A percentile compares a stretch with the other conserved stretches of the same genome.
These are phyloP conservation scores for Monilinia vaccinii-corymbosi DNA, from an alignment of 2,329 filamentous ascomycete genomes.

Conservation along the genomic window DNA sequence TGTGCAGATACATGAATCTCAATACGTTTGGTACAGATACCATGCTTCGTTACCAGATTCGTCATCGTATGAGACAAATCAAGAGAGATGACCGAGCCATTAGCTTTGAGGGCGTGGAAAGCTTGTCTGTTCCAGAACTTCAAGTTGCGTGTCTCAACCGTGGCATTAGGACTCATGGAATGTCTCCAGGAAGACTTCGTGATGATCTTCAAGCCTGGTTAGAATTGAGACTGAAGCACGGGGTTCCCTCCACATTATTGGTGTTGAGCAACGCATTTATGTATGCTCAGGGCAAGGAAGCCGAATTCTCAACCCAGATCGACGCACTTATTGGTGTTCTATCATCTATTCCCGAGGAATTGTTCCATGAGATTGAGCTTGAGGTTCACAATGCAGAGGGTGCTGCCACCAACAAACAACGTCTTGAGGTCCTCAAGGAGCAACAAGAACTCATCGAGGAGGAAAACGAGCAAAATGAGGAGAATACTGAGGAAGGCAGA, in stretches of 20 bases:
- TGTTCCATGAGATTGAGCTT: slow-evolving; percentile 99
- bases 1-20: slow-evolving; percentile 97
- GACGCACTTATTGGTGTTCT: slow-evolving; percentile 88
- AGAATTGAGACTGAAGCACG: slow-evolving; percentile 83
- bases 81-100: slow-evolving; percentile 96
- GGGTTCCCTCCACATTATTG: slow-evolving; percentile 90
- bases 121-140: slow-evolving; percentile 83
- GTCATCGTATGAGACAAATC: slow-evolving; percentile 97
- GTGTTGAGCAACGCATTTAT: slow-evolving; percentile 97
- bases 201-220: slow-evolving; percentile 92
- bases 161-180: slow-evolving; percentile 84
- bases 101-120: slow-evolving; percentile 85
- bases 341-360: slow-evolving; percentile 89
- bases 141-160: slow-evolving; percentile 88
- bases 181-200: slow-evolving; percentile 78
- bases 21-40: slow-evolving; percentile 95
- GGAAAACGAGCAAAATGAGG: slow-evolving; percentile 84
- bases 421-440: slow-evolving; percentile 94
- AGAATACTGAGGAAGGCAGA: slow-evolving; percentile 65
- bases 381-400: slow-evolving; percentile 96
- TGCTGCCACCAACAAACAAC: slow-evolving; percentile 96
- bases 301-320: slow-evolving; percentile 79
- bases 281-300: slow-evolving; percentile 78
- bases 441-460: slow-evolving; percentile 97
- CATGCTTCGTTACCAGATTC: slow-evolving; percentile 94